These are phyloP conservation scores for Hortaea werneckii DNA, from an alignment of 2,329 filamentous ascomycete species.

Conservation along the genomic window DNA sequence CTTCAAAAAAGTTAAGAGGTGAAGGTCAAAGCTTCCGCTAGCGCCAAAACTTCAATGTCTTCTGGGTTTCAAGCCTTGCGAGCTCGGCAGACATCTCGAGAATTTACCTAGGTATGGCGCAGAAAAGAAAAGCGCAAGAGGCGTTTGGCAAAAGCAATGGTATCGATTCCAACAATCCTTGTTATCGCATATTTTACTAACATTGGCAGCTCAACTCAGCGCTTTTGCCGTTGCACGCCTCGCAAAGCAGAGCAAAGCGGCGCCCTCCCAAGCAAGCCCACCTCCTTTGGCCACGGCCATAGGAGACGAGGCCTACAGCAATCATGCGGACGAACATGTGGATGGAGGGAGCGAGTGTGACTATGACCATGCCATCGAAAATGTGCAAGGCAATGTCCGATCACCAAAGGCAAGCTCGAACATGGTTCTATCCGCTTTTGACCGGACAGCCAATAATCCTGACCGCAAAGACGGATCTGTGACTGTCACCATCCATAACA, in stretches of 20 bases:
- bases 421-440: not conserved
- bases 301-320: conserved; percentile 14
- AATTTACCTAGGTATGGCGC: conserved; percentile 12
- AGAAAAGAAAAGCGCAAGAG: conserved; percentile 25
- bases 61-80: too few species aligned
- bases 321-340: not conserved
- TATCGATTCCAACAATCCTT: not conserved
- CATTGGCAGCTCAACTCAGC: conserved; percentile 17
- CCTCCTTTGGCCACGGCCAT: conserved; percentile 7
- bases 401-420: conserved; percentile 1
- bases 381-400: not conserved
- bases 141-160: conserved; percentile 19
- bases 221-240: conserved; percentile 23
- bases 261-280: not conserved
- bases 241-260: conserved; percentile 9
- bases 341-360: not conserved
- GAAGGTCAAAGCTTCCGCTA: too few species aligned
- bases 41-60: too few species aligned
- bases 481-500: conserved; percentile 13
- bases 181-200: not conserved
- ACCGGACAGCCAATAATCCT: not conserved
- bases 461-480: conserved; percentile 8
- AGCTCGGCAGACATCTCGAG: too few species aligned
- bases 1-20: too few species aligned
- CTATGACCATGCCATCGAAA: not conserved